Evolutionary conservation across 2,329 filamentous ascomycete genomes (phyloP).

Genomic region (Arthrocladium fulminans): DNA sequence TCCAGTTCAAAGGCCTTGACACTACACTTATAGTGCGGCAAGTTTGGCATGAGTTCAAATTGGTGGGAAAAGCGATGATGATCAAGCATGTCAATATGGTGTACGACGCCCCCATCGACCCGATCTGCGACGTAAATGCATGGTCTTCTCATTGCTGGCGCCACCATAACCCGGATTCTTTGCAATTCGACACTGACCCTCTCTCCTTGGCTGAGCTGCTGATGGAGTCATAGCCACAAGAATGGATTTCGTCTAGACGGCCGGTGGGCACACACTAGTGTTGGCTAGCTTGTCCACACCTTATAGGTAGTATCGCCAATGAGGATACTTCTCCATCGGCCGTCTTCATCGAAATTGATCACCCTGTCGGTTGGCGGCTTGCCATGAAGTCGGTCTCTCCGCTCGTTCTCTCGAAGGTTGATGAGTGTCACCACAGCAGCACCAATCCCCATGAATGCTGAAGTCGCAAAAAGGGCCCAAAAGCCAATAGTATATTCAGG

Average conservation of each 20-base stretch:
- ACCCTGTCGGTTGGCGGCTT: slow-evolving; percentile 10
- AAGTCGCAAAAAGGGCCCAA: slow-evolving; percentile 11
- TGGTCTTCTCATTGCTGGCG: slow-evolving; percentile 8
- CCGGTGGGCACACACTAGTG: no score
- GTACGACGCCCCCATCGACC: slow-evolving; percentile 12
- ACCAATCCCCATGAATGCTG: slow-evolving; percentile 11
- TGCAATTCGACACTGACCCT: slow-evolving; percentile 4
- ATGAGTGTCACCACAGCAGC: slow-evolving; percentile 10
- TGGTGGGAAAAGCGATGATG: slow-evolving; percentile 18
- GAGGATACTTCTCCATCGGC: slow-evolving; percentile 13
- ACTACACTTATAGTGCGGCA: slow-evolving; percentile 16
- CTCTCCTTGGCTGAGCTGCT: slow-evolving; percentile 7
- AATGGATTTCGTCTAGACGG: no score
- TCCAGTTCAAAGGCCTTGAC: slow-evolving; percentile 17
- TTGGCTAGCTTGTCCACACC: neutral
- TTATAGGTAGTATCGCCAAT: slow-evolving; percentile 13
- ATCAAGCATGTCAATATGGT: slow-evolving; percentile 11
- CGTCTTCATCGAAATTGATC: slow-evolving; percentile 12
- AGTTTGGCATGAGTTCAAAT: slow-evolving; percentile 4
- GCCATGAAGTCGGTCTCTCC: slow-evolving; percentile 6
- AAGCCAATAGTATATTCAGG: slow-evolving; percentile 11
- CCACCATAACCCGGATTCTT: neutral
- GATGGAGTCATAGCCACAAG: neutral
- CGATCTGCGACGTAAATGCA: slow-evolving; percentile 5
- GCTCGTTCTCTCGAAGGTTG: slow-evolving; percentile 10